These are phyloP conservation scores for Gracilaria domingensis DNA, from an alignment of 23 red algal species.

Conservation along the genomic window DNA sequence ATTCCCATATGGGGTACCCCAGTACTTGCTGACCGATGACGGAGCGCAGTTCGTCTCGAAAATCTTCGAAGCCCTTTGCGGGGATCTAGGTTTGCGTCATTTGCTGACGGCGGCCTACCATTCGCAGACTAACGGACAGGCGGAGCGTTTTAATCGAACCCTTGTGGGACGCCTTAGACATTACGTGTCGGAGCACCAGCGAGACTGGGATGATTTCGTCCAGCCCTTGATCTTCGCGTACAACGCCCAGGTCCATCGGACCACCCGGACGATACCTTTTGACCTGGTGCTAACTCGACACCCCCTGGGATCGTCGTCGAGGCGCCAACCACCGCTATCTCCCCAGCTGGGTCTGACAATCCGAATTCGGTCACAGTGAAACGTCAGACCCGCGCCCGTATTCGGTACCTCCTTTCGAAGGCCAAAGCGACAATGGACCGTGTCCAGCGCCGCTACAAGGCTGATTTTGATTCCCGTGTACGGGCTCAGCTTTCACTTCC, in stretches of 20 bases:
- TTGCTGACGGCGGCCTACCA: background rate
- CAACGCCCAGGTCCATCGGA: background rate
- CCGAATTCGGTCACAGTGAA: too few species aligned
- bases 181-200: slow-evolving; percentile 16
- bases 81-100: slow-evolving; percentile 14
- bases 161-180: background rate
- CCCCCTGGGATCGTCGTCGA: too few species aligned
- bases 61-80: slow-evolving; percentile 22
- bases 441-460: too few species aligned
- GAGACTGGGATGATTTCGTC: slow-evolving; percentile 22
- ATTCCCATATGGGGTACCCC: background rate
- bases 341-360: too few species aligned
- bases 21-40: slow-evolving; percentile 3
- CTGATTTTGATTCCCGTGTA: too few species aligned
- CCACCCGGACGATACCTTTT: too few species aligned
- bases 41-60: slow-evolving; percentile 2
- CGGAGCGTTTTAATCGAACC: slow-evolving; percentile 2
- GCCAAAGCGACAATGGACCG: too few species aligned
- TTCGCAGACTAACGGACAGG: slow-evolving; percentile 23
- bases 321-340: too few species aligned
- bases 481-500: too few species aligned
- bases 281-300: too few species aligned
- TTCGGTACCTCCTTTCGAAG: too few species aligned
- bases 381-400: too few species aligned
- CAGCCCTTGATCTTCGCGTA: background rate